A percentile compares a stretch with the other conserved stretches of the same genome.
phyloP scores from a whole-genome alignment of 257 asterid genomes.

The Osmanthus fragrans region DNA sequence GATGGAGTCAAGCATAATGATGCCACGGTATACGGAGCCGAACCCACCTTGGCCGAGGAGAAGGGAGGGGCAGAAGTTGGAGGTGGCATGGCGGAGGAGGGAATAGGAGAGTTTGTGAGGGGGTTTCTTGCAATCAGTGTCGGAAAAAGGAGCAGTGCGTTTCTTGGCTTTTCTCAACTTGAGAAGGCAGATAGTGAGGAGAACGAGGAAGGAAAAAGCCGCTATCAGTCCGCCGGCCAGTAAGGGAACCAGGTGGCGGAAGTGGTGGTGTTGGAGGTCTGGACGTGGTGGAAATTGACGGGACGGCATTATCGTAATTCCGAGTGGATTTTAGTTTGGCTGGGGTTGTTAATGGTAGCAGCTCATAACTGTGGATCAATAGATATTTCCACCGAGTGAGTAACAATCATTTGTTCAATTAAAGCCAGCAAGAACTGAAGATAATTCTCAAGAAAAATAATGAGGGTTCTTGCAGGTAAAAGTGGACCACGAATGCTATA shows the following conservation, averaged over 20 bases:
- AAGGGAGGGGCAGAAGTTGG: constrained; percentile 62
- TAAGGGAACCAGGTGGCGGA: background rate
- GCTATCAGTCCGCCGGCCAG: background rate
- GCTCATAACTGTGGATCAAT: background rate
- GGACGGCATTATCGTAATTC: background rate
- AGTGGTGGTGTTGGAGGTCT: background rate
- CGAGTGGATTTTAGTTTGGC: background rate
- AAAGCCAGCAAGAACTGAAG: too few species aligned
- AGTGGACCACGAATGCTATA: too few species aligned
- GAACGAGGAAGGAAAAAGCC: background rate
- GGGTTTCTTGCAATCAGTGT: constrained; percentile 66
- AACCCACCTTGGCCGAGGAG: constrained; percentile 91
- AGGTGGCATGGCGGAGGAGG: constrained; percentile 75
- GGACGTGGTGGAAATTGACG: background rate
- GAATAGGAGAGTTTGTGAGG: constrained; percentile 73
- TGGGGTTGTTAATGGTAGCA: background rate
- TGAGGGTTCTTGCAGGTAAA: too few species aligned
- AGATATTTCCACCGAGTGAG: too few species aligned
- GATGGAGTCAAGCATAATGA: constrained; percentile 34
- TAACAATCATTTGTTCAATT: too few species aligned
- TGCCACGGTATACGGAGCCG: constrained; percentile 84
- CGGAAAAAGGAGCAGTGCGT: constrained; percentile 78
- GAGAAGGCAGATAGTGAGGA: background rate
- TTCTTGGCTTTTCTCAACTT: constrained; percentile 37
- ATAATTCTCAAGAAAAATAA: too few species aligned